Evolutionary conservation across 1,139 yeast genomes (phyloP).

Genomic region (Kodamaea suecica): DNA sequence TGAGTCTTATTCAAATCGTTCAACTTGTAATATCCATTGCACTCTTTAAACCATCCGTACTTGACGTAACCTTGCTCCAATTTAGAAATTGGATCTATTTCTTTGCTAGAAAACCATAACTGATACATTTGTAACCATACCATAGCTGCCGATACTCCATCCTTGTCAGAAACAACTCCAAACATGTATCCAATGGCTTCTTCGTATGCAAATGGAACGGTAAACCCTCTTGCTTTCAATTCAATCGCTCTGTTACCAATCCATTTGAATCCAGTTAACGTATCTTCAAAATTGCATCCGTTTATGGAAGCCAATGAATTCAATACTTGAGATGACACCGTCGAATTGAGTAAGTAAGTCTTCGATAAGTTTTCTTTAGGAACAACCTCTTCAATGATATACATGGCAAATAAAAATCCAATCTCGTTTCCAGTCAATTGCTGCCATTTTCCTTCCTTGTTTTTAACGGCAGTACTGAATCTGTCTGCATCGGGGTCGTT

Average conservation of each 20-base stretch:
- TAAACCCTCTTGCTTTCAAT: slow-evolving; percentile 57
- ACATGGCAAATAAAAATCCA: slow-evolving; percentile 79
- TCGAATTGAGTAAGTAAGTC: slow-evolving; percentile 75
- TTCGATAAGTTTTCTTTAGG: slow-evolving; percentile 26
- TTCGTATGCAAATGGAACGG: slow-evolving; percentile 87
- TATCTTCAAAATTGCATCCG: slow-evolving; percentile 69
- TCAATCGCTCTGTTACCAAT: slow-evolving; percentile 87
- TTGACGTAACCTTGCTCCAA: slow-evolving; percentile 56
- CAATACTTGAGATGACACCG: slow-evolving; percentile 86
- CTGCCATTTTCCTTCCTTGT: slow-evolving; percentile 48
- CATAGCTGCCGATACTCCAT: slow-evolving; percentile 80
- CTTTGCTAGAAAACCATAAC: slow-evolving; percentile 40
- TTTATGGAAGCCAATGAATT: slow-evolving; percentile 61
- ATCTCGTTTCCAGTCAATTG: slow-evolving; percentile 91
- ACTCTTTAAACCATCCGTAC: slow-evolving; percentile 80
- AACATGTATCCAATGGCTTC: slow-evolving; percentile 98
- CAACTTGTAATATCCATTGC: slow-evolving; percentile 81
- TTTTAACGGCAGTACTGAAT: slow-evolving; percentile 70
- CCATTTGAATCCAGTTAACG: slow-evolving; percentile 97
- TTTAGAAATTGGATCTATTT: slow-evolving; percentile 40
- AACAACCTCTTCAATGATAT: slow-evolving; percentile 42
- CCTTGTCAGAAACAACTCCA: slow-evolving; percentile 83
- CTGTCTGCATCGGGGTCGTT: slow-evolving; percentile 98
- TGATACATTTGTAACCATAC: slow-evolving; percentile 74
- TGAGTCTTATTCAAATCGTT: slow-evolving; percentile 50